These are phyloP conservation scores for Annulohypoxylon stygium DNA, from an alignment of 495 filamentous ascomycete genomes.

Conservation along the genomic window DNA sequence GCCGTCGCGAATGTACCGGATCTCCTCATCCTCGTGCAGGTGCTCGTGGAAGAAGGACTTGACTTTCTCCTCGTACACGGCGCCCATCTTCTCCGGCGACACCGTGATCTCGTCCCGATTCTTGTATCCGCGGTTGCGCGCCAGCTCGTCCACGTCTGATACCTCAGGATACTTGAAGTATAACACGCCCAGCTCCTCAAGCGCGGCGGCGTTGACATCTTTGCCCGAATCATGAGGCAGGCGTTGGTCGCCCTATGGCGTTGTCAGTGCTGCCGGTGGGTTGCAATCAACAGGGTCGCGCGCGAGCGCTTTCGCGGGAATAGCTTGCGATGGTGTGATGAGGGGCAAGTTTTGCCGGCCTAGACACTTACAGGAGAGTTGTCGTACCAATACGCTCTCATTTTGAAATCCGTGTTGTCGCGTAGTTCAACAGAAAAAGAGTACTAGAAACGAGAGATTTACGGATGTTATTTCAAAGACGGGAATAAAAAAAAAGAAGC, in stretches of 20 bases:
- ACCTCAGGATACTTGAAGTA: constrained; percentile 77
- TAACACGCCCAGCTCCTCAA: constrained; percentile 80
- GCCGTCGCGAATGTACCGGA: constrained; percentile 93
- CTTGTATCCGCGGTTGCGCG: constrained; percentile 82
- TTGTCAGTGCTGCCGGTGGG: constrained; percentile 20
- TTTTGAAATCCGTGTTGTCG: constrained; percentile 52
- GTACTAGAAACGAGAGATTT: constrained; percentile 1
- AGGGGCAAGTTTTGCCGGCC: constrained; percentile 22
- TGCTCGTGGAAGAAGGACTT: constrained; percentile 95
- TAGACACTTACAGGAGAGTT: constrained; percentile 73
- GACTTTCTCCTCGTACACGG: constrained; percentile 88
- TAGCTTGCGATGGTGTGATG: constrained; percentile 34
- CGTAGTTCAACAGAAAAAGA: background rate
- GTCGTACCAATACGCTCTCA: constrained; percentile 90
- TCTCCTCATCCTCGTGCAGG: constrained; percentile 98
- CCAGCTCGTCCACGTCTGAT: constrained; percentile 76
- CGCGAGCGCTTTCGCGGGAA: constrained; percentile 30
- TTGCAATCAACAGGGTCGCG: background rate
- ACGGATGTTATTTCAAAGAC: background rate
- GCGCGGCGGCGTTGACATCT: constrained; percentile 68
- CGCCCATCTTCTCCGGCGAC: constrained; percentile 89
- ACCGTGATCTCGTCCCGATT: constrained; percentile 94
- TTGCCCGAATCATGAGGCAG: constrained; percentile 87
- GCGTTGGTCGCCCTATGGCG: constrained; percentile 86
- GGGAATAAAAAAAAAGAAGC: background rate